Evolutionary conservation across 2,329 filamentous ascomycete species (phyloP).

Genomic region (Aspergillus aculeatinus): DNA sequence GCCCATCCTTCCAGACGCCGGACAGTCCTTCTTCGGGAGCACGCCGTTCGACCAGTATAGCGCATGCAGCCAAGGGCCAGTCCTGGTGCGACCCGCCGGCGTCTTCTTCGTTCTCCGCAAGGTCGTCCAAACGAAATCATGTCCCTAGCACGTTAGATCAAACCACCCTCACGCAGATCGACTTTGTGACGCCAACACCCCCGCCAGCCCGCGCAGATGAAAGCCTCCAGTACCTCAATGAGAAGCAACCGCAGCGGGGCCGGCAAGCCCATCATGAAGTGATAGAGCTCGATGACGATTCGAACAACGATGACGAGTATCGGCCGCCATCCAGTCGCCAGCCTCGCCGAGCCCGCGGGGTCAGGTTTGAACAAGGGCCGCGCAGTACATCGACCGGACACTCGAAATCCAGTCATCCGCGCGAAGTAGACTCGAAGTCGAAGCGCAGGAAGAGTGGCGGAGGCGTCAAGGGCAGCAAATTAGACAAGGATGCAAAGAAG

Average conservation of each 20-base stretch:
- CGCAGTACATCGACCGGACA: constrained; percentile 18
- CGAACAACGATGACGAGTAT: constrained; percentile 25
- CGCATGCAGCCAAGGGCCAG: constrained; percentile 20
- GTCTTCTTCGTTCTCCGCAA: constrained; percentile 20
- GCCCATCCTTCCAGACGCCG: constrained; percentile 23
- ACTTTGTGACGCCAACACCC: constrained; percentile 33
- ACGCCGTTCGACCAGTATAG: constrained; percentile 10
- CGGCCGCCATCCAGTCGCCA: constrained; percentile 15
- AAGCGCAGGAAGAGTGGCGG: constrained; percentile 23
- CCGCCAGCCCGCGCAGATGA: constrained; percentile 20
- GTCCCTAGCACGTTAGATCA: constrained; percentile 29
- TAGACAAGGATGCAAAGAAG: constrained; percentile 23
- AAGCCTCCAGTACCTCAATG: constrained; percentile 33
- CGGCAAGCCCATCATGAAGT: constrained; percentile 18
- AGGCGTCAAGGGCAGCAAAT: constrained; percentile 21
- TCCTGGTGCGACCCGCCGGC: constrained; percentile 16
- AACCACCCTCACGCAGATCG: constrained; percentile 44
- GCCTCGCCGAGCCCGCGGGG: constrained; percentile 9
- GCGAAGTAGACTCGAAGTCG: constrained; percentile 15
- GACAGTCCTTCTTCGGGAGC: constrained; percentile 14
- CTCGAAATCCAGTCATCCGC: constrained; percentile 14
- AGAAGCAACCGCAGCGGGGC: background rate
- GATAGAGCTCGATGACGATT: constrained; percentile 27
- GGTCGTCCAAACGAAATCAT: constrained; percentile 20
- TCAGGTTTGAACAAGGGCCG: constrained; percentile 13